Base-by-base conservation (phyloP, 2,329 filamentous ascomycete species). In the Ceratocystis lukuohia region DNA sequence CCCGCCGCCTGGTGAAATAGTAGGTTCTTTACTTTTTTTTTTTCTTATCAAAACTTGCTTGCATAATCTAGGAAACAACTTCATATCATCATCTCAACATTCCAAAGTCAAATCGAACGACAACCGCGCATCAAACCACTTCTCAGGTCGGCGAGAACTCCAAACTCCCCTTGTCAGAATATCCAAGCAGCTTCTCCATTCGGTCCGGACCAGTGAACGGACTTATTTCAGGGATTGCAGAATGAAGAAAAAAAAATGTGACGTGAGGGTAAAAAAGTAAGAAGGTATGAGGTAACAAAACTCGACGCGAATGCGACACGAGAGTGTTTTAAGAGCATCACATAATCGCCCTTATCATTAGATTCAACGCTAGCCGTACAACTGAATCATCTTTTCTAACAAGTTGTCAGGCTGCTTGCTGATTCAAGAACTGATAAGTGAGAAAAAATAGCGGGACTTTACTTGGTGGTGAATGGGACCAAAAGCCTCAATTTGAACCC, bases 201-300 rank as follows among this genome's bases (percentile, higher is more conserved):
- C 53, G 53, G 53, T 17, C 53, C 53, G 53, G 53, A 30, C 53
- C 53, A 57, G 53, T 57, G 53, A 57, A 57, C 53, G 53, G 53
- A 57, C 53, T 57, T 41, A 41, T 41, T 41, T 57, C 53, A 57
- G 53, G 53, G 53, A 57, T 57, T 12, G 12, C 22, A 12, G 28
- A 30, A n/a, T 15, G n/a, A 48, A 6, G n/a, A 46, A 48, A n/a
- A 48, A 48, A 48, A 48, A 48, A 48, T 5, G 22, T 56, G 22
- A 56, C 50, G 50, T 25, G n/a, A 56, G 50, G 2, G 2, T 22
- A 41, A 3, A 41, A 41, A 41, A 41, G 37, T 12, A 41, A 12
- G 12, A 28, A 15, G 50, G 8, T 5, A 25, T 56, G 50, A 28
- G 50, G 50, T 56, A 12, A 30, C 50, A 56, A 30, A 50, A n/a